These are phyloP conservation scores for Penicillium polonicum DNA, from an alignment of 2,329 filamentous ascomycete genomes.

Conservation along the genomic window DNA sequence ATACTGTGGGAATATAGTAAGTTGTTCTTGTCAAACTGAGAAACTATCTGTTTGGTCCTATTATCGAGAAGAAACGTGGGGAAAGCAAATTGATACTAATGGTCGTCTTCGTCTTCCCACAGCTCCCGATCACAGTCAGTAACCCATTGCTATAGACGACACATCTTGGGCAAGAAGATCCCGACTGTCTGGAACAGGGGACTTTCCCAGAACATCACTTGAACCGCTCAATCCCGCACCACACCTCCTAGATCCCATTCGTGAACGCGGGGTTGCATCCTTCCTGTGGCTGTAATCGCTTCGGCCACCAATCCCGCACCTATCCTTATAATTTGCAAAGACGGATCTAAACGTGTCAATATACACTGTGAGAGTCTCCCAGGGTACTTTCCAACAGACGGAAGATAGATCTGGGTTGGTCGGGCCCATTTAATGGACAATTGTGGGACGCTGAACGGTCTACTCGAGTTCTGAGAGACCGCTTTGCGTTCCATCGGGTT, in stretches of 20 bases:
- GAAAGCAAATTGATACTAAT: conserved; percentile 14
- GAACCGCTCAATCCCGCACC: background rate
- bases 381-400: background rate
- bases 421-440: conserved; percentile 40
- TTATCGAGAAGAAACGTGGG: no score
- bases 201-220: background rate
- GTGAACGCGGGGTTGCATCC: conserved; percentile 15
- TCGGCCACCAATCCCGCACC: background rate
- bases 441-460: conserved; percentile 53
- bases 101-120: conserved; percentile 1
- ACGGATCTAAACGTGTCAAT: background rate
- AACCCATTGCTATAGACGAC: conserved; percentile 11
- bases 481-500: conserved; percentile 54
- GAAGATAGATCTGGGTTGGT: conserved; percentile 17
- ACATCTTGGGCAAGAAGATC: background rate
- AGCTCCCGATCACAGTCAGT: conserved; percentile 12
- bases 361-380: background rate
- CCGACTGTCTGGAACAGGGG: background rate
- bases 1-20: background rate
- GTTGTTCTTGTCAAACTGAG: background rate
- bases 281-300: conserved; percentile 4
- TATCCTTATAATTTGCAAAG: background rate
- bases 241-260: background rate
- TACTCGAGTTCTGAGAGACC: conserved; percentile 49
- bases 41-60: background rate